Conservation (phyloP, 2,329 filamentous ascomycete genomes). For the Verticillium tricorpus region DNA sequence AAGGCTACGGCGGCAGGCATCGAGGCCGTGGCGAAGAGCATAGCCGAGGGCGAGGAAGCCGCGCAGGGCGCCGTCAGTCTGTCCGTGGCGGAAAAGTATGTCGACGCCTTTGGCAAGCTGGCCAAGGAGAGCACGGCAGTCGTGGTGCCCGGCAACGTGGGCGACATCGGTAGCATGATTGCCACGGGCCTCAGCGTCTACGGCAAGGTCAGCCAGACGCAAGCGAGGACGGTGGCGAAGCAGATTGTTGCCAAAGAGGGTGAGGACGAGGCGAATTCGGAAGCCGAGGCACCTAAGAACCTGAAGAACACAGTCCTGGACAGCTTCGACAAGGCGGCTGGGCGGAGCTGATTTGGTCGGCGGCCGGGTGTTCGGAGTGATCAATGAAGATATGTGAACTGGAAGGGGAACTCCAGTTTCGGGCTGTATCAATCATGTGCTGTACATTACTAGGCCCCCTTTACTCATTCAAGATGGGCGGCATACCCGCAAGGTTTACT, state of each 20-base stretch:
- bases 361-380: background rate
- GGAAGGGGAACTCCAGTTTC: background rate
- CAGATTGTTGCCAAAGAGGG: constrained; percentile 26
- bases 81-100: constrained; percentile 94
- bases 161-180: constrained; percentile 95
- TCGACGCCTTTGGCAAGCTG: constrained; percentile 87
- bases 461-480: background rate
- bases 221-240: constrained; percentile 63
- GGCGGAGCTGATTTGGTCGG: background rate
- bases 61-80: constrained; percentile 84
- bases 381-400: background rate
- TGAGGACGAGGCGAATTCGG: constrained; percentile 9
- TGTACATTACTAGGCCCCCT: background rate
- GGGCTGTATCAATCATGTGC: background rate
- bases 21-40: constrained; percentile 74
- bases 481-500: background rate
- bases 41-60: constrained; percentile 65
- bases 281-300: constrained; percentile 12
- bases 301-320: constrained; percentile 36
- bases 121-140: constrained; percentile 95
- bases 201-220: constrained; percentile 81
- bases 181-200: constrained; percentile 93
- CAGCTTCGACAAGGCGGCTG: constrained; percentile 31
- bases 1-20: constrained; percentile 83
- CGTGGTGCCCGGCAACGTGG: constrained; percentile 93